Evolutionary conservation across 768 basidiomycete species (phyloP).

Genomic region (Trametes cubensis): DNA sequence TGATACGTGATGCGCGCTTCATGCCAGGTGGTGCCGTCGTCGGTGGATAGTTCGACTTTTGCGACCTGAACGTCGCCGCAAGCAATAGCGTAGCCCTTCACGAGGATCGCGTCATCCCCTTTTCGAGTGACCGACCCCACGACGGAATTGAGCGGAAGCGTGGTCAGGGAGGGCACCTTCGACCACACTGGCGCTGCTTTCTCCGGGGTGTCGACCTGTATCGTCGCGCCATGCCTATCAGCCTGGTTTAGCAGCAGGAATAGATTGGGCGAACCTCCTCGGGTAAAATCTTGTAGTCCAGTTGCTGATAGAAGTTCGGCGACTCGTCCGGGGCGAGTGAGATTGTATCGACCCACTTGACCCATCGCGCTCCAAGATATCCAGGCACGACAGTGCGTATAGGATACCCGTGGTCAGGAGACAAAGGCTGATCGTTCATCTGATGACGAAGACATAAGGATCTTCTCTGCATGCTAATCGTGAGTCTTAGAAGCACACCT

Average conservation of each 20-base stretch:
- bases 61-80: slow-evolving; percentile 18
- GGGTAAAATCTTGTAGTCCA: slow-evolving; percentile 60
- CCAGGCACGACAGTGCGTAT: slow-evolving; percentile 72
- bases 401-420: slow-evolving; percentile 65
- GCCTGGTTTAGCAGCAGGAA: slow-evolving; percentile 44
- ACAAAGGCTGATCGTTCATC: slow-evolving; percentile 68
- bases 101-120: slow-evolving; percentile 4
- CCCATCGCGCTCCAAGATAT: slow-evolving; percentile 70
- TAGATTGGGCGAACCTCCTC: slow-evolving; percentile 9
- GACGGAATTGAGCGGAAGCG: slow-evolving; percentile 26
- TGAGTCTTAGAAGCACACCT: slow-evolving; percentile 28
- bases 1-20: slow-evolving; percentile 25
- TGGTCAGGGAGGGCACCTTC: slow-evolving; percentile 21
- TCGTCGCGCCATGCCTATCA: too few species aligned
- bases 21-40: slow-evolving; percentile 24
- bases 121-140: slow-evolving; percentile 15
- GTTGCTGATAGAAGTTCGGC: slow-evolving; percentile 71
- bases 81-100: slow-evolving; percentile 26
- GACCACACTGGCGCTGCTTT: slow-evolving; percentile 18
- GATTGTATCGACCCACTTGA: slow-evolving; percentile 74
- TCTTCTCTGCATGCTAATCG: slow-evolving; percentile 11
- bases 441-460: slow-evolving; percentile 24
- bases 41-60: slow-evolving; percentile 21
- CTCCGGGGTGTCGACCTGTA: slow-evolving; percentile 20
- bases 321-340: slow-evolving; percentile 57